These are phyloP conservation scores for Kalmusia sp. DNA, from an alignment of 2,329 filamentous ascomycete species.

Conservation along the genomic window DNA sequence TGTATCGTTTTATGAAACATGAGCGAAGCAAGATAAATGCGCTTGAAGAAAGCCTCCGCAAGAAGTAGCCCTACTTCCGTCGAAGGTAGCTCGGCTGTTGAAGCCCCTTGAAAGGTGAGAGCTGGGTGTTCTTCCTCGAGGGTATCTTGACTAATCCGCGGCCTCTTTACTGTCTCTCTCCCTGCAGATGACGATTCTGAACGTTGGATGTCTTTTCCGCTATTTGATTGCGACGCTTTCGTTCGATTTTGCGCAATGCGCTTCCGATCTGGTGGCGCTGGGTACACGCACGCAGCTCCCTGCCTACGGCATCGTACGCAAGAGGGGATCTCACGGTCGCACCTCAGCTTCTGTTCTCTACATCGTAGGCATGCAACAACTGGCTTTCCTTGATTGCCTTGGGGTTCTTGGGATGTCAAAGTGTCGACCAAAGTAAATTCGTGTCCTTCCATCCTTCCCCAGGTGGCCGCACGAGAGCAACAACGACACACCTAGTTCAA, in stretches of 20 bases:
- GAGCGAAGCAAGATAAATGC: neutral
- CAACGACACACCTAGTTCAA: too few species aligned
- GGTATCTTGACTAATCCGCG: neutral
- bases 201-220: neutral
- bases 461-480: too few species aligned
- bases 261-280: constrained; percentile 2
- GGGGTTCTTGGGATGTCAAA: too few species aligned
- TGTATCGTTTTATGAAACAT: constrained; percentile 3
- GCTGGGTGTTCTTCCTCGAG: too few species aligned
- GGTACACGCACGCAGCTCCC: neutral
- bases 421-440: too few species aligned
- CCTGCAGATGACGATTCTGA: neutral
- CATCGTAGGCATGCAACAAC: constrained; percentile 1
- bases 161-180: neutral
- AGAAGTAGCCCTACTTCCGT: constrained; percentile 2
- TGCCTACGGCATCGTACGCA: constrained; percentile 4
- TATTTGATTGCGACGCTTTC: neutral
- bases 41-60: neutral
- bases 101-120: too few species aligned
- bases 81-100: neutral
- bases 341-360: constrained; percentile 6
- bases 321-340: neutral
- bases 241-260: neutral
- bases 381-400: neutral
- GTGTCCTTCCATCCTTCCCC: too few species aligned